Evolutionary conservation across 2,329 filamentous ascomycete species (phyloP), one percentile per base, ranked within the genome.

Genomic region (Trichoderma pleuroti): DNA sequence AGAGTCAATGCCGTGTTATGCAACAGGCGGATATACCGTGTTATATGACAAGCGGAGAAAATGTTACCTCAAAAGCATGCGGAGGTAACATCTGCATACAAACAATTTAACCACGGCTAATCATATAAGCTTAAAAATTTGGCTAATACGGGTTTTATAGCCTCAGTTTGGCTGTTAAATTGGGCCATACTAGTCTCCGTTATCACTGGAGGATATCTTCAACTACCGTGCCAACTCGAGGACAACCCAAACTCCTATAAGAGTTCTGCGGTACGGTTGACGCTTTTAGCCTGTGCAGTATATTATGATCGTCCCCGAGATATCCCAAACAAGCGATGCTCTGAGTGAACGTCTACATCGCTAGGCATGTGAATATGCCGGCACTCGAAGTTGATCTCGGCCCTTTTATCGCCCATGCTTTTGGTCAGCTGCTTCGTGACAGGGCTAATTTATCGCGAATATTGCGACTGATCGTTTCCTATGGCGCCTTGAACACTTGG

Each of bases 121-220:
- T 61, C 18, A 28, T 28, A 39, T 56, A 61, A 39, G 39, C 66
- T 68, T 61, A 36, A 68, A 49, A 6, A 10, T 36, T 61, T 68
- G 66, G 39, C 66, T 68, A 61, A 61, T 68, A n/a, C 21, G 26
- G 16, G 5, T 28, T 60, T 36, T 61, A 60, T 68, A 52, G 39
- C 54, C 65, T 60, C 36, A 52, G 30, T 61, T 36, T 52, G 28
- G 16, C 21, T 60, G 52, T 49, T 52, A 26, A 34, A 49, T 68
- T 56, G 21, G 46, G 32, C 14, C 24, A n/a, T 28, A 63, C 14
- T 39, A 14, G 14, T 56, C 56, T 32, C 46, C 62, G 46, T 54
- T 32, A 21, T 28, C 14, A n/a, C 36, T 12, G 60, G 36, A n/a
- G 36, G 21, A 46, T 30, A 63, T 46, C 36, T 46, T 24, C 12